Evolutionary conservation across 176 grass and related monocot genomes (phyloP), one percentile per base, ranked within the genome.

Genomic region (Carex parvula): DNA sequence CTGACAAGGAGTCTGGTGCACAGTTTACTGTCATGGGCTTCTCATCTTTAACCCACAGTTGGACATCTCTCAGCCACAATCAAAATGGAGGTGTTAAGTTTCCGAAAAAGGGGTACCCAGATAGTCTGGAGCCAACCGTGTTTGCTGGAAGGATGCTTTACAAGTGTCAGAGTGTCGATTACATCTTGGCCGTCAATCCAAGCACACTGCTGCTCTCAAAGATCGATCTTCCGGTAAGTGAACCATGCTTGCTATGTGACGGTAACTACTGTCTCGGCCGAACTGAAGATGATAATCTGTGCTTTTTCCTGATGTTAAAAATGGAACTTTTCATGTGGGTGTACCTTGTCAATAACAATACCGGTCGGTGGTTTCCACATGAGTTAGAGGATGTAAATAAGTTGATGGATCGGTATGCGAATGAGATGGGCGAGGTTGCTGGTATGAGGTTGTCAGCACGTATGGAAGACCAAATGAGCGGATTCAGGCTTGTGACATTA

Each of bases 241-340:
- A 48, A 20, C 79, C 14, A 35, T 10, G 1, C 1, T 59, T 39
- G 15, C 70, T 93, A 0, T 63, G 82, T 68, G 6, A 39, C 1
- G 91, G 91, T 3, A 93, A 93, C 67, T 76, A 90, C n/a, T 88
- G 81, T 81, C 80, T 93, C 29, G 91, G 88, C 29, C 88, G 86
- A 84, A 79, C 91, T 0, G 9, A 10, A 29, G 84, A 90, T 1
- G 88, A 60, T 35, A 53, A 56, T 0, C 86, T 93, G 53, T 90
- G 88, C 57, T 88, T 93, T 71, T 93, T 93, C 17, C 60, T 59
- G 0, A 79, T 93, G 54, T 48, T 53, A 57, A 83, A 90, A 64
- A 86, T 80, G 26, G 53, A 85, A 0, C 4, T 56, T 20, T 85
- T 88, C 0, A 54, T 17, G 50, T 81, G 59, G 59, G 18, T 81